Evolutionary conservation across 2,329 filamentous ascomycete genomes (phyloP), one percentile per base, ranked within the genome.

Genomic region (Lasiodiplodia theobromae): DNA sequence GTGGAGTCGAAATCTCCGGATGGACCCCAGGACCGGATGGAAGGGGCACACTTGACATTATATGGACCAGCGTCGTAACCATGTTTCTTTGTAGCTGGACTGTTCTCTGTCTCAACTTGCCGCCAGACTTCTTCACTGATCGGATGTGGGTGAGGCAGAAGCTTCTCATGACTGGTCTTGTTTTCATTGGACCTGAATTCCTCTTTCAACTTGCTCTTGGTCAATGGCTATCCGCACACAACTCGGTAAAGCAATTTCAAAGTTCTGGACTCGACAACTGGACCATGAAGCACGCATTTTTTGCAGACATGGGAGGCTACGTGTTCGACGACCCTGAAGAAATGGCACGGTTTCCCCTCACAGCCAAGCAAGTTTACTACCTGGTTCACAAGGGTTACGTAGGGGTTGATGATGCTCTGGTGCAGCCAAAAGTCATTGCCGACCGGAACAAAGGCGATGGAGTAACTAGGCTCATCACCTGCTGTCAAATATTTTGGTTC

Each of bases 261-360:
- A 62, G 28, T 4, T 60, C 62, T 16, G 62, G 68, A 2, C 54
- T 60, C 11, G 51, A 64, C 18, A 54, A 75, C 3, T 84, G 82
- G 82, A 82, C 78, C 0, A 72, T 81, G 57, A 76, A 66, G 11
- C 77, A 83, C 65, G 80, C 76, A 1, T 83, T 83, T 69, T 81
- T 77, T 66, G 80, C 76, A 3, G 78, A 82, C 60, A 81, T 80
- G 76, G 82, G 82, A 1, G 81, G 82, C 3, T 77, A 82, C 64
- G 38, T 77, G 0, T 72, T 83, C 0, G 66, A 74, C 11, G 23
- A 18, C 23, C 72, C 73, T 11, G 72, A 70, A 1, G 79, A 80
- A 21, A 74, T 62, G 21, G 40, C 68, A 1, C 54, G 72, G 0
- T 81, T 83, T 65, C 79, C 81, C 2, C 71, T 83, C 8, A 74